Evolutionary conservation across 2,329 filamentous ascomycete species (phyloP).

Genomic region (Fusarium torreyae): DNA sequence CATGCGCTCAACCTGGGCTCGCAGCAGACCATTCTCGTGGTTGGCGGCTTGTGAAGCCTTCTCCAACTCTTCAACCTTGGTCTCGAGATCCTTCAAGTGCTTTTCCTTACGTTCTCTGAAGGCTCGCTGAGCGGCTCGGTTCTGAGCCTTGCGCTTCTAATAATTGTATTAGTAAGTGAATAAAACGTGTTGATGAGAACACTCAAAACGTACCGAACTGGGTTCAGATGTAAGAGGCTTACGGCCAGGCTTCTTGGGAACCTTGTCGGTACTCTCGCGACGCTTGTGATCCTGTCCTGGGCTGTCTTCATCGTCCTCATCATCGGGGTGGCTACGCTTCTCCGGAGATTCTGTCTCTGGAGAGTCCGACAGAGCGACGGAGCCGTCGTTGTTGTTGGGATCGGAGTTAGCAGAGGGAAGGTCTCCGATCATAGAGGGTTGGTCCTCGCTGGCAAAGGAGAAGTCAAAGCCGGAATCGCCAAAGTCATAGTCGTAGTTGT

Average conservation of each 20-base stretch:
- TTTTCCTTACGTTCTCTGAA: slow-evolving; percentile 97
- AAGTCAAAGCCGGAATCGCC: slow-evolving; percentile 86
- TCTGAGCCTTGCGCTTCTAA: slow-evolving; percentile 96
- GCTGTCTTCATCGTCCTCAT: slow-evolving; percentile 74
- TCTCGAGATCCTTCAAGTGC: slow-evolving; percentile 88
- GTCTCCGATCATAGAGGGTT: slow-evolving; percentile 82
- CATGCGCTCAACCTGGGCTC: slow-evolving; percentile 90
- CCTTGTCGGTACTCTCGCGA: slow-evolving; percentile 86
- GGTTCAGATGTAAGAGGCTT: slow-evolving; percentile 97
- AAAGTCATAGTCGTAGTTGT: slow-evolving; percentile 82
- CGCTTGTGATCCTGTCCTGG: slow-evolving; percentile 72
- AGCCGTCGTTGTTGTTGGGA: slow-evolving; percentile 49
- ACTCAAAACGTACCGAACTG: slow-evolving; percentile 81
- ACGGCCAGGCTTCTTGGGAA: slow-evolving; percentile 93
- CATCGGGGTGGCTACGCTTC: slow-evolving; percentile 81
- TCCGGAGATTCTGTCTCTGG: slow-evolving; percentile 70
- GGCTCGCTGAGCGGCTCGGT: slow-evolving; percentile 90
- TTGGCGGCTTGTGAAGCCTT: slow-evolving; percentile 87
- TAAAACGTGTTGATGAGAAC: background rate
- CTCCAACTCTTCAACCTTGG: slow-evolving; percentile 81
- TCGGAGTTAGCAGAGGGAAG: slow-evolving; percentile 62
- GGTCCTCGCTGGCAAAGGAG: slow-evolving; percentile 62
- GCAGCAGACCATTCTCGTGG: slow-evolving; percentile 87
- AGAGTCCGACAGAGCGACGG: slow-evolving; percentile 70
- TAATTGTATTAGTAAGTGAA: slow-evolving; percentile 25